These are phyloP conservation scores for Torulaspora maleeae DNA, from an alignment of 805 yeast genomes.

Conservation along the genomic window DNA sequence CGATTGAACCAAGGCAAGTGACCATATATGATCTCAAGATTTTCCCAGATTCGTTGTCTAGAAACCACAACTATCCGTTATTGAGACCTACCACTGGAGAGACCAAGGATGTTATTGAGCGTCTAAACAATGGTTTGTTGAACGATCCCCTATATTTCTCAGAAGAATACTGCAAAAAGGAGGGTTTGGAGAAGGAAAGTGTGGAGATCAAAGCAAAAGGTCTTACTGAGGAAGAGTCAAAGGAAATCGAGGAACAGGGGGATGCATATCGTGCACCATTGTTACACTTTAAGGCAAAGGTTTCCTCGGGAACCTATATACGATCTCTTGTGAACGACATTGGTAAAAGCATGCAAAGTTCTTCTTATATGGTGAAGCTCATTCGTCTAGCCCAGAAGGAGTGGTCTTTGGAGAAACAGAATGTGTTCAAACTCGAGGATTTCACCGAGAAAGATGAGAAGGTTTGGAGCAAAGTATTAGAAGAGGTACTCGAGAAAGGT, in stretches of 20 bases:
- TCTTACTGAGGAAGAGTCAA: conserved; percentile 36
- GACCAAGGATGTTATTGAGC: conserved; percentile 24
- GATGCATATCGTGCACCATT: conserved; percentile 55
- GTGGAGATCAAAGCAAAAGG: conserved; percentile 38
- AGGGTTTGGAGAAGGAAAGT: conserved; percentile 40
- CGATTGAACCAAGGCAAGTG: conserved; percentile 75
- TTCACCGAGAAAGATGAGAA: conserved; percentile 55
- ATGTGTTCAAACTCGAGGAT: conserved; percentile 62
- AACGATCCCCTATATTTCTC: conserved; percentile 62
- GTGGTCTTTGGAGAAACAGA: conserved; percentile 69
- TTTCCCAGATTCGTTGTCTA: conserved; percentile 45
- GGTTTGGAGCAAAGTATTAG: conserved; percentile 67
- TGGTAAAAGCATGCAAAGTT: conserved; percentile 73
- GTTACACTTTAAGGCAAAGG: conserved; percentile 68
- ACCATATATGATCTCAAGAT: conserved; percentile 52
- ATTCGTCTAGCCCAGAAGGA: conserved; percentile 72
- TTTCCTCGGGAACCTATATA: conserved; percentile 93
- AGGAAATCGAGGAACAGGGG: conserved; percentile 30
- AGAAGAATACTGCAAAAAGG: conserved; percentile 46
- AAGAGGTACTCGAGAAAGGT: conserved; percentile 48
- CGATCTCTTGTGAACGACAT: conserved; percentile 85
- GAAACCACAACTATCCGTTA: conserved; percentile 51
- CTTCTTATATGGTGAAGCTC: conserved; percentile 84
- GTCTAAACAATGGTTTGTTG: conserved; percentile 49
- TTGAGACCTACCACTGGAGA: conserved; percentile 36